These are phyloP conservation scores for Populus hybrid DNA, from an alignment of 441 rosid species.

Conservation along the genomic window DNA sequence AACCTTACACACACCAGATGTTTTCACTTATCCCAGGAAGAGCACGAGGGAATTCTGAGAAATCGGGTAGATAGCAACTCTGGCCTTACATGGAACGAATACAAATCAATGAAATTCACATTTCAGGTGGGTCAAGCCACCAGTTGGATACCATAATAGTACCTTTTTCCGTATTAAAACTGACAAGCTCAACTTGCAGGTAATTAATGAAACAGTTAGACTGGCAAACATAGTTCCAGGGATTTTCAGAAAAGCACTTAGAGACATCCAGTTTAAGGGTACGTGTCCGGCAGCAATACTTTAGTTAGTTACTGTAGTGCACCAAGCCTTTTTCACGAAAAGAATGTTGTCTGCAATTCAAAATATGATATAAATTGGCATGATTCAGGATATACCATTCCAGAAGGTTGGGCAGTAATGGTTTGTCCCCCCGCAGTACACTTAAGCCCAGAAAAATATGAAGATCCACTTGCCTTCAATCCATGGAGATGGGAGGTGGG, in stretches of 20 bases:
- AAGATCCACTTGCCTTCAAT: constrained; percentile 77
- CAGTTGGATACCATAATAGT: background rate
- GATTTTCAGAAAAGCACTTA: constrained; percentile 85
- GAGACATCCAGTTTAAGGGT: constrained; percentile 74
- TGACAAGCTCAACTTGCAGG: constrained; percentile 41
- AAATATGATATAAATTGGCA: constrained; percentile 7
- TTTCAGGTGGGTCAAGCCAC: constrained; percentile 57
- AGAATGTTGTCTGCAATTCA: background rate
- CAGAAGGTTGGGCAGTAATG: constrained; percentile 97
- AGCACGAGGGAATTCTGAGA: constrained; percentile 65
- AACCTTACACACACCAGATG: constrained; percentile 16
- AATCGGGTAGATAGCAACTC: constrained; percentile 47
- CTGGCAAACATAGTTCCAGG: constrained; percentile 93
- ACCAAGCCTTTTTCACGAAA: background rate
- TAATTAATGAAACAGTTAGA: constrained; percentile 89
- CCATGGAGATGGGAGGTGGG: constrained; percentile 91
- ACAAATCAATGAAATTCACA: constrained; percentile 92
- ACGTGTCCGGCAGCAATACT: constrained; percentile 5
- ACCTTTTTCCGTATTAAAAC: constrained; percentile 3
- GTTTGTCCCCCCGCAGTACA: constrained; percentile 99
- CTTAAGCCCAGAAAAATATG: constrained; percentile 65
- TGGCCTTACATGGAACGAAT: constrained; percentile 84
- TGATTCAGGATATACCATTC: constrained; percentile 72
- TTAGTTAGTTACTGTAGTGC: constrained; percentile 7
- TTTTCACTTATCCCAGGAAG: constrained; percentile 53